phyloP scores from a whole-genome alignment of 2,329 filamentous ascomycete genomes.

The Dothidotthia symphoricarpi region DNA sequence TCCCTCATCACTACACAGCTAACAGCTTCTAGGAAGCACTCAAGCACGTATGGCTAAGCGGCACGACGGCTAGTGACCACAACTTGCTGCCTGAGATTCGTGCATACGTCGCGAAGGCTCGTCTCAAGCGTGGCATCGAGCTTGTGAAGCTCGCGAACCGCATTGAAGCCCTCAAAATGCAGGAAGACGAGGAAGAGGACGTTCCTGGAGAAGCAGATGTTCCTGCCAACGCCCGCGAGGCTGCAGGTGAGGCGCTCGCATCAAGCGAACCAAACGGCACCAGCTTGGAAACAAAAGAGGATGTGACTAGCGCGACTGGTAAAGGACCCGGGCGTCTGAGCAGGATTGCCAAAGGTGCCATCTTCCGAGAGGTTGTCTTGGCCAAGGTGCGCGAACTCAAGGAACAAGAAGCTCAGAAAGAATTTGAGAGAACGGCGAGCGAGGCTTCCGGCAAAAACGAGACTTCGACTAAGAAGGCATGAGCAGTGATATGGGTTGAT shows the following conservation, averaged over 20 bases:
- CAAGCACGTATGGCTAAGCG: conserved; percentile 83
- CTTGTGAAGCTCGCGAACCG: conserved; percentile 94
- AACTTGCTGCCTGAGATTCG: conserved; percentile 97
- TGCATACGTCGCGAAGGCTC: conserved; percentile 86
- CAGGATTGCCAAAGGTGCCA: conserved; percentile 64
- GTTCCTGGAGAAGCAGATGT: conserved; percentile 59
- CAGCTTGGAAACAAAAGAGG: conserved; percentile 29
- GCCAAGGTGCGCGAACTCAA: conserved; percentile 93
- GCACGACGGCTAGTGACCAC: conserved; percentile 88
- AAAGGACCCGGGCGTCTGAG: conserved; percentile 54
- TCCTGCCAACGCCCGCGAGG: conserved; percentile 60
- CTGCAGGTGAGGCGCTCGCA: conserved; percentile 50
- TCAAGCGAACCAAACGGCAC: conserved; percentile 6
- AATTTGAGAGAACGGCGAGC: conserved; percentile 60
- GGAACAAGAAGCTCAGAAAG: conserved; percentile 74
- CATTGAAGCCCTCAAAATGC: conserved; percentile 90
- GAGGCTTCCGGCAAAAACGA: conserved; percentile 12
- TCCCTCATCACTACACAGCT: conserved; percentile 5
- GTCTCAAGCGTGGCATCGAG: conserved; percentile 89
- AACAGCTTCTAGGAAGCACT: conserved; percentile 63
- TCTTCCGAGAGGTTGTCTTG: conserved; percentile 91
- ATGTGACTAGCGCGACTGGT: conserved; percentile 14
- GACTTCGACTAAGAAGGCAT: conserved; percentile 21
- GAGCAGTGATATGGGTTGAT: neutral
- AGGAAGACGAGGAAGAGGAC: conserved; percentile 82